Evolutionary conservation across 257 asterid species (phyloP), one percentile per base, ranked within the genome.

Genomic region (Nicotiana paniculata): DNA sequence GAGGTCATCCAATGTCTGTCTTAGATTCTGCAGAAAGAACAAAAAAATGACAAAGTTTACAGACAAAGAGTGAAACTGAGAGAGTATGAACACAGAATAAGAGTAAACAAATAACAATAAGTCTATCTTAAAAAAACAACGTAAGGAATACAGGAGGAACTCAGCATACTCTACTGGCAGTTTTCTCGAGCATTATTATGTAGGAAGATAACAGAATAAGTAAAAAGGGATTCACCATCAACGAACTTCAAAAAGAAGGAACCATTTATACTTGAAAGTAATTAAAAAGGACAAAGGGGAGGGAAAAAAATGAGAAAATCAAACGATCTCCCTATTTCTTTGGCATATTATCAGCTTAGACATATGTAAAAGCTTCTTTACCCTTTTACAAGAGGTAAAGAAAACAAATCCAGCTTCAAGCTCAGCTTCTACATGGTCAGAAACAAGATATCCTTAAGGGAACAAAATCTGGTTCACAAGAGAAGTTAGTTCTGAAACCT

Each of bases 1-100:
- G 91, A 96, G 88, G 88, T 94, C 98, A 84, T 94, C 99, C 90
- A 96, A 86, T 28, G 98, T 94, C 92, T 96, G 99, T 77, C 98
- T 89, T 77, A 96, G 88, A 88, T 96, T 96, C 98, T 94, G 97
- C 88, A 88, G 53, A 54, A 85, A 76, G 28, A 63, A 77, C 61
- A 85, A 83, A 61, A 61, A 35, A 64, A 82, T 21, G 65, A 85
- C 37, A 81, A 28, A 65, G 61, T 18, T 51, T 33, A 55, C 57
- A 65, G 72, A 72, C 26, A 33, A 54, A 70, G 43, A 48, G 15
- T 26, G 43, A 64, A 6, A 2, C 30, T 64, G 9, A 63, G 9
- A 26, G 39, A 62, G 55, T 76, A 65, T 55, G 24, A 72, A 53
- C 66, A 66, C 35, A 37, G 33, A 28, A 54, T 39, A 53, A 46